Conservation (phyloP, 164 flowering plant genomes). For the Akebia trifoliata region DNA sequence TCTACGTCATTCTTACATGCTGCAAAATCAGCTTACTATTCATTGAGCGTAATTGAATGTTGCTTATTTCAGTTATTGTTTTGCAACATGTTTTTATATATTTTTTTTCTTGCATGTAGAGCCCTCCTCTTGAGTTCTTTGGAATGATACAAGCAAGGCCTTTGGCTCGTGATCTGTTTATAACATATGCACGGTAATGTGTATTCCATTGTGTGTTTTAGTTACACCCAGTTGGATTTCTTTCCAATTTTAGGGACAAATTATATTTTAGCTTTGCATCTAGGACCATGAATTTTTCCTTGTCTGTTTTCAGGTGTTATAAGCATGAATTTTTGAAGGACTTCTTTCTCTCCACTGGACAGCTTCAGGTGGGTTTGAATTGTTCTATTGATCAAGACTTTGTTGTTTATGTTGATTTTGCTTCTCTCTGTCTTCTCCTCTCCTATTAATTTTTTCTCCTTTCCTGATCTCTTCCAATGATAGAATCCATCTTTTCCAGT, state of each 20-base stretch:
- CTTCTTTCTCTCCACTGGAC: constrained; percentile 81
- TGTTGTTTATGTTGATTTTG: too few relatives aligned
- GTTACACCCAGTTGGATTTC: background rate
- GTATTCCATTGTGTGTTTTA: background rate
- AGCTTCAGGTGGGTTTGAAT: constrained; percentile 65
- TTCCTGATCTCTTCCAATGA: too few relatives aligned
- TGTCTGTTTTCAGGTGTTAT: constrained; percentile 53
- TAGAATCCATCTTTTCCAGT: too few relatives aligned
- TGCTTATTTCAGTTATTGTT: background rate
- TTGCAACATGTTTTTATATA: background rate
- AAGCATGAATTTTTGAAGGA: constrained; percentile 85
- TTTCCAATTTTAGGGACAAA: background rate
- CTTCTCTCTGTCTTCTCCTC: too few relatives aligned
- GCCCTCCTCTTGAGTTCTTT: constrained; percentile 71
- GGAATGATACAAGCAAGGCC: constrained; percentile 77
- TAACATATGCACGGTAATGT: constrained; percentile 66
- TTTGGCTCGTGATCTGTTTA: constrained; percentile 75
- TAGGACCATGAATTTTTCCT: background rate
- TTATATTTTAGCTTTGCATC: background rate
- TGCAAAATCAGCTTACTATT: background rate
- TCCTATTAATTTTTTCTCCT: too few relatives aligned
- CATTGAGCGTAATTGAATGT: background rate
- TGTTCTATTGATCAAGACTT: constrained; percentile 1
- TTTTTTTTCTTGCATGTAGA: constrained; percentile 40
- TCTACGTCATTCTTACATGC: too few relatives aligned